Percentiles rank a stretch among this genome's conserved stretches.
Conservation (phyloP, 2,329 filamentous ascomycete species). For the Diaporthe australafricana region DNA sequence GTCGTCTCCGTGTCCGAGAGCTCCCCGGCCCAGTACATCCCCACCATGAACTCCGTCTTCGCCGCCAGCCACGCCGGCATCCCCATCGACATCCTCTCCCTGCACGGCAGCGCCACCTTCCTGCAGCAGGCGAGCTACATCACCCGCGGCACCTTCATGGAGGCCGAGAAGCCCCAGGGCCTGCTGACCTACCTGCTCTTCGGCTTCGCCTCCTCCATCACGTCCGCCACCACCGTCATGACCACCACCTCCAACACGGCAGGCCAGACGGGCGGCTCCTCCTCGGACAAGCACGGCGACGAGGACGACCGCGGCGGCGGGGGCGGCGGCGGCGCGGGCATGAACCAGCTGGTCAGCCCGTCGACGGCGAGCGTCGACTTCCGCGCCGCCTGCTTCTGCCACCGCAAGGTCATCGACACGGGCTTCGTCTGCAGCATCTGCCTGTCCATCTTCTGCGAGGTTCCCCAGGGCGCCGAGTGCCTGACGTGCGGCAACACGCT, state of each 20-base stretch:
- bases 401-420: conserved; percentile 88
- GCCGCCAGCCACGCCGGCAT: conserved; percentile 90
- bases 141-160: conserved; percentile 68
- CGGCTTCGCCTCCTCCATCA: conserved; percentile 77
- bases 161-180: conserved; percentile 70
- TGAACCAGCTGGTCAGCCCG: conserved; percentile 76
- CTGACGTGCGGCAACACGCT: conserved; percentile 86
- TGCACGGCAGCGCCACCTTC: conserved; percentile 89
- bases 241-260: conserved; percentile 41
- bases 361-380: conserved; percentile 93
- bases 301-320: conserved; percentile 47
- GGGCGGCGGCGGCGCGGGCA: conserved; percentile 44
- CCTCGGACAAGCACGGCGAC: not conserved
- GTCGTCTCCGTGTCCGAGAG: conserved; percentile 88
- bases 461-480: conserved; percentile 73
- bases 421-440: conserved; percentile 98
- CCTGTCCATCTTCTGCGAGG: conserved; percentile 88
- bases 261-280: conserved; percentile 34
- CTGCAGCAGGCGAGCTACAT: conserved; percentile 86
- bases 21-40: conserved; percentile 92
- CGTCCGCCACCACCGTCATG: conserved; percentile 61
- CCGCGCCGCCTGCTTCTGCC: conserved; percentile 97
- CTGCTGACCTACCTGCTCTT: conserved; percentile 95
- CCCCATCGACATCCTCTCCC: conserved; percentile 90
- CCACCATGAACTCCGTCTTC: conserved; percentile 98